Conservation (phyloP, 495 filamentous ascomycete species). For the Xylaria nigripes region DNA sequence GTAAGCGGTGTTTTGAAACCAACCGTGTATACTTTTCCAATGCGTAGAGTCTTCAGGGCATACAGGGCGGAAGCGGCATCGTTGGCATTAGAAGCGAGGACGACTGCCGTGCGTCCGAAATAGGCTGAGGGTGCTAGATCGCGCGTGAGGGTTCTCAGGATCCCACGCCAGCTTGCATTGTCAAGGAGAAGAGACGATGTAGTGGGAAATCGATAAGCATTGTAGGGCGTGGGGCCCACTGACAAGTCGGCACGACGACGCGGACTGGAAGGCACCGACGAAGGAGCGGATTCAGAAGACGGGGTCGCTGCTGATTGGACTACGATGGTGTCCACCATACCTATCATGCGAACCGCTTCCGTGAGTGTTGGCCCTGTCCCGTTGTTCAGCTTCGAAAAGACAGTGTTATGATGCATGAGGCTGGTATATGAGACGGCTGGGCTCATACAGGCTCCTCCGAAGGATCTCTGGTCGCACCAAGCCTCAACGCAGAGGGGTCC, state of each 20-base stretch:
- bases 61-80: conserved; percentile 70
- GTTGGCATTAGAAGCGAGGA: conserved; percentile 57
- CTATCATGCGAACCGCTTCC: conserved; percentile 65
- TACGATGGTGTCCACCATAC: conserved; percentile 71
- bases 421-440: conserved; percentile 52
- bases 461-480: conserved; percentile 58
- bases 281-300: conserved; percentile 27
- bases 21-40: conserved; percentile 73
- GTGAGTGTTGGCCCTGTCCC: conserved; percentile 56
- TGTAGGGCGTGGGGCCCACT: neutral
- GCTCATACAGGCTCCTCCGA: conserved; percentile 72
- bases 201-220: conserved; percentile 21
- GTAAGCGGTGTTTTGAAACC: conserved; percentile 65
- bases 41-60: conserved; percentile 63
- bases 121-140: conserved; percentile 79
- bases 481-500: conserved; percentile 51
- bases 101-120: conserved; percentile 60
- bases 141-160: conserved; percentile 66
- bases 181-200: conserved; percentile 55
- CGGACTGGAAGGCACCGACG: conserved; percentile 34
- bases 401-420: conserved; percentile 29
- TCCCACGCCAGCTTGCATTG: conserved; percentile 77
- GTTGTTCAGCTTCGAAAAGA: conserved; percentile 37
- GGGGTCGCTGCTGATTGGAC: conserved; percentile 39
- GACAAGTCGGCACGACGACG: conserved; percentile 15